These are phyloP conservation scores for Nannizziopsis barbatae DNA, from an alignment of 2,329 filamentous ascomycete genomes.

Conservation along the genomic window DNA sequence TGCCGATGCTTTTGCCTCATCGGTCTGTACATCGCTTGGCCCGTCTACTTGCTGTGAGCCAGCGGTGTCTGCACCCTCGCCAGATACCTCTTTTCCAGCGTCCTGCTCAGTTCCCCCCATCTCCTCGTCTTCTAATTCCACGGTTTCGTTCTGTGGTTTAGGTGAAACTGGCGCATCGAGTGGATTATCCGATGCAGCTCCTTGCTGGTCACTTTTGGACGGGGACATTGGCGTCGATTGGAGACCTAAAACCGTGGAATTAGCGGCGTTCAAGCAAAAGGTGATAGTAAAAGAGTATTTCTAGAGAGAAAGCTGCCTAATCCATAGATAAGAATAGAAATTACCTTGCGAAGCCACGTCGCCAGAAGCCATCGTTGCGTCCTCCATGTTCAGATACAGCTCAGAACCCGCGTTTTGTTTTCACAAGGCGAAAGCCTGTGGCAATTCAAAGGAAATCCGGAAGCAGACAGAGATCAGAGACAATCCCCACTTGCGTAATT, in stretches of 20 bases:
- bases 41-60: constrained; percentile 35
- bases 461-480: background rate
- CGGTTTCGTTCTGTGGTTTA: constrained; percentile 49
- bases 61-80: constrained; percentile 33
- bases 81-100: constrained; percentile 31
- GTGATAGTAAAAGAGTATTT: too few species aligned
- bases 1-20: constrained; percentile 60
- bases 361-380: constrained; percentile 22
- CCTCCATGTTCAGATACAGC: constrained; percentile 25
- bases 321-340: constrained; percentile 4
- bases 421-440: constrained; percentile 1
- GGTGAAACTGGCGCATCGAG: constrained; percentile 58
- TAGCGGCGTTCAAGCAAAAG: too few species aligned
- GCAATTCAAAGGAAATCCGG: constrained; percentile 3
- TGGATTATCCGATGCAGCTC: constrained; percentile 48
- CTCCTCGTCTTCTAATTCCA: constrained; percentile 58
- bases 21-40: constrained; percentile 40
- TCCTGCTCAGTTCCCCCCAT: constrained; percentile 56
- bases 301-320: too few species aligned
- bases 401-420: background rate
- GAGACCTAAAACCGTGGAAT: constrained; percentile 18
- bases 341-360: constrained; percentile 24
- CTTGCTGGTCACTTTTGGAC: constrained; percentile 23
- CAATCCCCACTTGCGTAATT: background rate
- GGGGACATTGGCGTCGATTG: constrained; percentile 27